Percentiles rank a stretch among this genome's conserved stretches.
Conservation (phyloP, 768 basidiomycete genomes). For the Suillus luteus region DNA sequence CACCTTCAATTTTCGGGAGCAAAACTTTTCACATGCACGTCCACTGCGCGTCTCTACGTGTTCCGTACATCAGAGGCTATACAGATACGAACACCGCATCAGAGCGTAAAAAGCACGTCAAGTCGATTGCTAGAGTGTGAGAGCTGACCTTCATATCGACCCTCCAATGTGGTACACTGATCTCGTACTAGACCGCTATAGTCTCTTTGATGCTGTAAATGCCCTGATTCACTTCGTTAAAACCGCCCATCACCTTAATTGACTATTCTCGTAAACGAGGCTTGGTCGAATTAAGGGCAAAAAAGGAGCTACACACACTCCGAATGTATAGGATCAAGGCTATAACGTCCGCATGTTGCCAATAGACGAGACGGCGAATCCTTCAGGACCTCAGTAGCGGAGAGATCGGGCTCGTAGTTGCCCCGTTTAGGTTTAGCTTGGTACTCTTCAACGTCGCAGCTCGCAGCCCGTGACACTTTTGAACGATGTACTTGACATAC, state of each 20-base stretch:
- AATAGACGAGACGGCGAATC: background rate
- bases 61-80: background rate
- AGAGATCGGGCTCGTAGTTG: background rate
- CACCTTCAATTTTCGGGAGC: background rate
- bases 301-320: background rate
- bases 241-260: conserved; percentile 1
- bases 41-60: background rate
- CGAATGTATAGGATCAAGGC: conserved; percentile 1
- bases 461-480: background rate
- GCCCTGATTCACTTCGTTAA: background rate
- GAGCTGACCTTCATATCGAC: background rate
- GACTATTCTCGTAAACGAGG: background rate
- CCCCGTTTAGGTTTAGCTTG: background rate
- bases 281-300: background rate
- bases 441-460: background rate
- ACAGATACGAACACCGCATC: background rate
- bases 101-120: background rate
- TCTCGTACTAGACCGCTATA: background rate
- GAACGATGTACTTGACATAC: background rate
- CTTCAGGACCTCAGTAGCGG: background rate
- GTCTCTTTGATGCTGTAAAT: background rate
- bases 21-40: background rate
- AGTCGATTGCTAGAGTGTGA: background rate
- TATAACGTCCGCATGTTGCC: background rate
- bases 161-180: background rate